Conservation (phyloP, 768 basidiomycete species). For the Neoboletus brunneissimus region DNA sequence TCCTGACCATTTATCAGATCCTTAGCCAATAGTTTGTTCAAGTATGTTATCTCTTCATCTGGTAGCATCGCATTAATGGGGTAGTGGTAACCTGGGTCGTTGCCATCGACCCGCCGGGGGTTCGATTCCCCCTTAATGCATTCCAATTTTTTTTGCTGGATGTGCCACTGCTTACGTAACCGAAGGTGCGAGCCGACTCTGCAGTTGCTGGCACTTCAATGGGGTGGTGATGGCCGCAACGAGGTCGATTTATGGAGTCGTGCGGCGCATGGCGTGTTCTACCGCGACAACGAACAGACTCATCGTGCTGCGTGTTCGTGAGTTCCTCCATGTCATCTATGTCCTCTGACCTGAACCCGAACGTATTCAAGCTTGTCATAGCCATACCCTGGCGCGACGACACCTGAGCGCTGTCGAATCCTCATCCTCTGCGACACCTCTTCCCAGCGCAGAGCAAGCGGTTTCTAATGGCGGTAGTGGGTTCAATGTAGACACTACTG, state of each 20-base stretch:
- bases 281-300: neutral
- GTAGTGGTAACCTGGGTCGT: slow-evolving; percentile 68
- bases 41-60: neutral
- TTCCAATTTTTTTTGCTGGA: neutral
- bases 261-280: neutral
- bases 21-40: neutral
- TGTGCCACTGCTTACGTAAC: neutral
- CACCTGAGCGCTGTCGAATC: slow-evolving; percentile 1
- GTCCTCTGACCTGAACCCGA: neutral
- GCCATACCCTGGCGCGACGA: neutral
- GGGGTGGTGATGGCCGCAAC: no score
- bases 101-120: slow-evolving; percentile 83
- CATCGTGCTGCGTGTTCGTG: slow-evolving; percentile 5
- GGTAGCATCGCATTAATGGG: slow-evolving; percentile 47
- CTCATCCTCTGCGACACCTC: neutral
- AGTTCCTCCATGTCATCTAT: slow-evolving; percentile 3
- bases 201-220: neutral
- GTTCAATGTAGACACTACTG: neutral
- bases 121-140: slow-evolving; percentile 60
- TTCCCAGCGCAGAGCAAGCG: neutral
- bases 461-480: neutral
- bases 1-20: no score
- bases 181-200: neutral
- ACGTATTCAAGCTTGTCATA: slow-evolving; percentile 1
- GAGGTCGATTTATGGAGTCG: neutral